Base-by-base conservation (phyloP, 371 early-diverging fungal species). In the Circinella umbellata region DNA sequence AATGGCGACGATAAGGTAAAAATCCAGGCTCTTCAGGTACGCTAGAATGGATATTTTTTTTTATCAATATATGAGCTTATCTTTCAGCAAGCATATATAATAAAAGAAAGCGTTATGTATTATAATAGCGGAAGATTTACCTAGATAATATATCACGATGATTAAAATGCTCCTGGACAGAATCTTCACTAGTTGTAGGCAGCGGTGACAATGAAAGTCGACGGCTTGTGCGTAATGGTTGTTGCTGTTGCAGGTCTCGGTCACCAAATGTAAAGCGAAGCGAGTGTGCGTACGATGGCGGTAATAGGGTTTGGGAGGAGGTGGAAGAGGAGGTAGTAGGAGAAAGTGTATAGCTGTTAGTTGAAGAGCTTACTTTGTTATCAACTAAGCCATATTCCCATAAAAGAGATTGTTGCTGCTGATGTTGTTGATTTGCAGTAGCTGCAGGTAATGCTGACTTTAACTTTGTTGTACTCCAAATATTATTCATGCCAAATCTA, bases 21-120 rank as follows among this genome's bases (percentile, higher is more conserved):
- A 68, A 55, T 3, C 67, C 63, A 11, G 70, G 75, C 51, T 75
- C 75, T 47, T 75, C 75, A 18, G 75, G 75, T 15, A 75, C 75
- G 66, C 75, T 74, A 63, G 1, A 48, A 1, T 11, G 61, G 17
- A 59, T 42, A 3, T 42, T 9, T 42, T 9, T 42, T 9, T 42
- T 9, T 42, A 42, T 42, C 6, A 42, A 27, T 27, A 27, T 27
- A 27, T 27, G 27, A 27, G 27, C 27, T 27, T 27, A 27, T 27
- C 27, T 27, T 27, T 27, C n/a, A 27, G 27, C 0, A 27, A 27
- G 27, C 27, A 27, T 27, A 27, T 27, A 27, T 27, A 27, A 27
- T 27, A 42, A 42, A 3, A 42, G 7, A 51, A n/a, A 15, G 51
- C n/a, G n/a, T n/a, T n/a, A n/a, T n/a, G 51, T 17, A 34, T 48